Percentiles rank a stretch among this genome's conserved stretches.
These are phyloP conservation scores for Metschnikowia hibisci DNA, from an alignment of 805 yeast genomes.

Conservation along the genomic window DNA sequence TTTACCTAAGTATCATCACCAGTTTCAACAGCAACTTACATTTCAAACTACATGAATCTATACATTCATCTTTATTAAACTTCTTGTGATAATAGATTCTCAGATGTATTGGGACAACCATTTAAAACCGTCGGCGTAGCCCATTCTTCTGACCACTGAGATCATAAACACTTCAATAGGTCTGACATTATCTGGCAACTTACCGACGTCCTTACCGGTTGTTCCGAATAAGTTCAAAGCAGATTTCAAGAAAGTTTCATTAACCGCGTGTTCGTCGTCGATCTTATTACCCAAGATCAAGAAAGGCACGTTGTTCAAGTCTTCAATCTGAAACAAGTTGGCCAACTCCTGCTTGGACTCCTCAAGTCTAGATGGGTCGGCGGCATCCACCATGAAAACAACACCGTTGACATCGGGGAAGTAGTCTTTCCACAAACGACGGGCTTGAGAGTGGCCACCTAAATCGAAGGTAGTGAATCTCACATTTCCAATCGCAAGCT, in stretches of 20 bases:
- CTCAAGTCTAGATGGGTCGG: constrained; percentile 91
- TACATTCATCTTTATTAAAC: too few species aligned
- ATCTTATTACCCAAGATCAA: constrained; percentile 94
- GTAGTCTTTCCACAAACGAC: constrained; percentile 98
- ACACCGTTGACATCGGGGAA: constrained; percentile 99
- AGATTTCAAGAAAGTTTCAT: constrained; percentile 89
- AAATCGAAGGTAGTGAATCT: constrained; percentile 97
- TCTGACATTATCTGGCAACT: constrained; percentile 67
- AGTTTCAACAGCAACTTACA: too few species aligned
- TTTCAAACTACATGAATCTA: too few species aligned
- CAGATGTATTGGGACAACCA: constrained; percentile 96
- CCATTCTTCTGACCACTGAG: constrained; percentile 97
- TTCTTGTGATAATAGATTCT: background rate
- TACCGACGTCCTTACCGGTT: constrained; percentile 76
- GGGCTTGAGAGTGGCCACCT: constrained; percentile 98
- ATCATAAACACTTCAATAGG: constrained; percentile 97
- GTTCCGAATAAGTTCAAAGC: constrained; percentile 84
- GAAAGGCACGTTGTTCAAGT: constrained; percentile 84
- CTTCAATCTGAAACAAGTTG: constrained; percentile 88
- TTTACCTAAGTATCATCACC: too few species aligned
- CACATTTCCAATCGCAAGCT: constrained; percentile 91
- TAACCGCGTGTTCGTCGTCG: constrained; percentile 89
- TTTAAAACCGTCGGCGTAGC: constrained; percentile 97
- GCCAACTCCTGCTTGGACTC: constrained; percentile 95
- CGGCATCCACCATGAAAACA: constrained; percentile 94